Evolutionary conservation across 2,329 filamentous ascomycete species (phyloP).

Genomic region (Xylaria digitata): DNA sequence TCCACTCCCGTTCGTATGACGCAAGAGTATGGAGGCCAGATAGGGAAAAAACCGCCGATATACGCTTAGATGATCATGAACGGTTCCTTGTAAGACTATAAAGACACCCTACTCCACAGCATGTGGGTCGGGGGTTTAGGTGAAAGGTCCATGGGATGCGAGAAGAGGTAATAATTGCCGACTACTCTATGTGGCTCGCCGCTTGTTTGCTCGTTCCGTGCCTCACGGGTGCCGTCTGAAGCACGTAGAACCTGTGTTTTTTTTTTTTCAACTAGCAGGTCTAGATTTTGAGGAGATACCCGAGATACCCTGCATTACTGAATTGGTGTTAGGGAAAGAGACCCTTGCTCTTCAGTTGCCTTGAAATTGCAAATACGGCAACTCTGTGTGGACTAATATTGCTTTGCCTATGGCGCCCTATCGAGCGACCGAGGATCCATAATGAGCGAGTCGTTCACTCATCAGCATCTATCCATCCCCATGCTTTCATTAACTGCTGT

Average conservation of each 20-base stretch:
- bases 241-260: too few relatives aligned
- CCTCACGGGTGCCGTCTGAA: background rate
- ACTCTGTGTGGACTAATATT: background rate
- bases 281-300: conserved; percentile 1
- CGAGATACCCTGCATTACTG: background rate
- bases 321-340: background rate
- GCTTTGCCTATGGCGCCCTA: background rate
- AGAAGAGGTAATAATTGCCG: conserved; percentile 35
- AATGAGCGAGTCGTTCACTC: conserved; percentile 30
- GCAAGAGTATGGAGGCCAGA: conserved; percentile 20
- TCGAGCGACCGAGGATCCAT: background rate
- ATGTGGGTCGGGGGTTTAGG: conserved; percentile 17
- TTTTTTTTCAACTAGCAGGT: background rate
- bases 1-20: conserved; percentile 33
- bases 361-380: conserved; percentile 12
- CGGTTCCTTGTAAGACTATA: conserved; percentile 1
- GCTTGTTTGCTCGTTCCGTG: conserved; percentile 2
- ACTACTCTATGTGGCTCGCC: background rate
- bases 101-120: conserved; percentile 18
- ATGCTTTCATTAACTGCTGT: conserved; percentile 59
- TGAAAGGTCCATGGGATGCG: conserved; percentile 8
- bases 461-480: conserved; percentile 57
- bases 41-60: conserved; percentile 49
- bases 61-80: conserved; percentile 21
- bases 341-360: background rate